Conservation (phyloP, 345 rosid species). For the Citrus reticulata region DNA sequence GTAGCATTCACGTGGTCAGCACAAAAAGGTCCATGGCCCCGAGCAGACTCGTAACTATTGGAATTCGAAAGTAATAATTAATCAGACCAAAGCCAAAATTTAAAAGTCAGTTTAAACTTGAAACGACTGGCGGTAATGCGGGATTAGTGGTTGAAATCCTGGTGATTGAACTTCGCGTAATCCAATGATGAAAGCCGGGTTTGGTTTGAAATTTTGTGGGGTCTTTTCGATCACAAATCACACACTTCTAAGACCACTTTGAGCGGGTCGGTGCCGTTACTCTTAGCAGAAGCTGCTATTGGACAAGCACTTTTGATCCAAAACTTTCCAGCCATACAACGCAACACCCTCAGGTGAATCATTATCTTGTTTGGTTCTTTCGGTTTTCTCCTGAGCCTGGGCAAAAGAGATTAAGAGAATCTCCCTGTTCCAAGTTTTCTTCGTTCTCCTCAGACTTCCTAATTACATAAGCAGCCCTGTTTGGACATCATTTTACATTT, state of each 20-base stretch:
- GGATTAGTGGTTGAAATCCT: neutral
- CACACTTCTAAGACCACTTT: neutral
- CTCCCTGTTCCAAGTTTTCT: neutral
- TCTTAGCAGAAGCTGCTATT: neutral
- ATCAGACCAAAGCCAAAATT: neutral
- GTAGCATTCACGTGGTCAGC: neutral
- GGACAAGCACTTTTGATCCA: neutral
- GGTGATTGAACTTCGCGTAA: neutral
- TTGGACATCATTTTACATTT: neutral
- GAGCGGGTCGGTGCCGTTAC: constrained; percentile 6
- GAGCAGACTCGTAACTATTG: too few species aligned
- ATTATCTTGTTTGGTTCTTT: neutral
- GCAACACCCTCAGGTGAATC: neutral
- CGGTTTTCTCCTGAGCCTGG: neutral
- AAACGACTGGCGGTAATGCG: neutral
- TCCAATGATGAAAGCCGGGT: neutral
- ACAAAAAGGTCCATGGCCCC: neutral
- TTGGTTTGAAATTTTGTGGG: neutral
- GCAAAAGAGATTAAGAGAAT: neutral
- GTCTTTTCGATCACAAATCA: neutral
- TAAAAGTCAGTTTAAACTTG: neutral
- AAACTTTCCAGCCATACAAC: constrained; percentile 11
- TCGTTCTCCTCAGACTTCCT: neutral
- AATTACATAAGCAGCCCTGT: neutral
- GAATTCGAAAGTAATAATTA: too few species aligned